A percentile compares a stretch with the other conserved stretches of the same genome.
phyloP scores from a whole-genome alignment of 2,329 filamentous ascomycete genomes.

The Huntiella savannae region DNA sequence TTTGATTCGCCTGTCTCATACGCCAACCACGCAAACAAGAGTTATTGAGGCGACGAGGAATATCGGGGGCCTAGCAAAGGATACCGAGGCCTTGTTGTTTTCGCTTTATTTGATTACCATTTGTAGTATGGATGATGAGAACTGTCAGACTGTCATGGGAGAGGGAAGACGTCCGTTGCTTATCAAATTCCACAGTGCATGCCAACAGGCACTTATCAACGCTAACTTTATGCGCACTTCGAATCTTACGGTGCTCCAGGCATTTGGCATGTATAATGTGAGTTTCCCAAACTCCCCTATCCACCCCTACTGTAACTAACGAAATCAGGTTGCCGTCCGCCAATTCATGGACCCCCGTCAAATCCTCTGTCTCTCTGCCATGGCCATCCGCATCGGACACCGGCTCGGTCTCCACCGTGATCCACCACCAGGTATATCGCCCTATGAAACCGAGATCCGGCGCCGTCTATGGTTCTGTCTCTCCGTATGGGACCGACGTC shows the following conservation, averaged over 20 bases:
- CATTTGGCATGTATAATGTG: conserved; percentile 48
- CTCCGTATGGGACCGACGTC: conserved; percentile 46
- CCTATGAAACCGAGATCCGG: conserved; percentile 50
- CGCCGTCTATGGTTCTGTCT: conserved; percentile 57
- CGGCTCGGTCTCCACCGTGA: conserved; percentile 52
- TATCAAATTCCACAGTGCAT: conserved; percentile 34
- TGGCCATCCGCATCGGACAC: conserved; percentile 48
- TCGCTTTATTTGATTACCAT: conserved; percentile 41
- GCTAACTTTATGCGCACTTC: conserved; percentile 47
- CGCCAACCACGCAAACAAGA: conserved; percentile 42
- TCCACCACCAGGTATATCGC: conserved; percentile 28
- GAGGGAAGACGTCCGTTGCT: conserved; percentile 32
- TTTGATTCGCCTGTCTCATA: conserved; percentile 48
- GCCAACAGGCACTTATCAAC: conserved; percentile 46
- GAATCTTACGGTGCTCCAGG: conserved; percentile 47
- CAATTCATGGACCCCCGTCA: conserved; percentile 38
- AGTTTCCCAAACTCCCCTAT: conserved; percentile 14
- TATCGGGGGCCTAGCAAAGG: conserved; percentile 22
- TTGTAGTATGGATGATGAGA: conserved; percentile 36
- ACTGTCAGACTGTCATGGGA: conserved; percentile 34
- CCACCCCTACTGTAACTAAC: not conserved
- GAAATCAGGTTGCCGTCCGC: conserved; percentile 23
- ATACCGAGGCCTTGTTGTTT: conserved; percentile 51
- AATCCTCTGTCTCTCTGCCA: conserved; percentile 33
- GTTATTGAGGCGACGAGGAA: conserved; percentile 43